phyloP scores from a whole-genome alignment of 305 asterid genomes.

The Stenogyne calaminthoides region DNA sequence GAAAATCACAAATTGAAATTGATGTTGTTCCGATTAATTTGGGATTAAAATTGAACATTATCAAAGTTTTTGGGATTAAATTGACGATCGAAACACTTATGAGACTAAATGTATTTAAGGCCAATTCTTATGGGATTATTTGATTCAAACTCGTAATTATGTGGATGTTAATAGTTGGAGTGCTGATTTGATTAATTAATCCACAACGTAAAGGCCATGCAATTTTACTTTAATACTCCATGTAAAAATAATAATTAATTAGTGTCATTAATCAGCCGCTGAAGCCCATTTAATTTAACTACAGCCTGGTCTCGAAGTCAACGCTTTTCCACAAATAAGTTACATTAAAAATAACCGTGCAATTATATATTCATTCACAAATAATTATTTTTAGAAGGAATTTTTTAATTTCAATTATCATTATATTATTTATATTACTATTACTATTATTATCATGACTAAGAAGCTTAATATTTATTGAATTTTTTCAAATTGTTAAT shows the following conservation, averaged over 20 bases:
- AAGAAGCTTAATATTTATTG: background rate
- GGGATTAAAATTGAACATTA: no score
- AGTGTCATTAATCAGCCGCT: slow-evolving; percentile 25
- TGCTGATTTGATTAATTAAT: slow-evolving; percentile 1
- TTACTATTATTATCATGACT: background rate
- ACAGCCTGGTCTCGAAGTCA: slow-evolving; percentile 29
- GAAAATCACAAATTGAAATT: no score
- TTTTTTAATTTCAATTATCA: no score
- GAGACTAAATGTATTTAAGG: no score
- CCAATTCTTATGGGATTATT: no score
- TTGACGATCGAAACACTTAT: no score
- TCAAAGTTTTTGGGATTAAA: no score
- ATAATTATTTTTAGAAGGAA: background rate
- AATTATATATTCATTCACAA: background rate
- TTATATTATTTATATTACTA: no score
- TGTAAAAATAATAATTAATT: no score
- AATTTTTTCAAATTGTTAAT: no score
- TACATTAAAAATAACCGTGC: background rate
- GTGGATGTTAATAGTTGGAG: background rate
- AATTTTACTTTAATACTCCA: background rate
- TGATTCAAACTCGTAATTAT: no score
- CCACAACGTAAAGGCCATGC: slow-evolving; percentile 36
- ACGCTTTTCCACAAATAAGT: slow-evolving; percentile 14
- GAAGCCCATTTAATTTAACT: slow-evolving; percentile 29
- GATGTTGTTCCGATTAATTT: no score